Conservation (phyloP, 2,329 filamentous ascomycete genomes). For the Cercospora canescens region DNA sequence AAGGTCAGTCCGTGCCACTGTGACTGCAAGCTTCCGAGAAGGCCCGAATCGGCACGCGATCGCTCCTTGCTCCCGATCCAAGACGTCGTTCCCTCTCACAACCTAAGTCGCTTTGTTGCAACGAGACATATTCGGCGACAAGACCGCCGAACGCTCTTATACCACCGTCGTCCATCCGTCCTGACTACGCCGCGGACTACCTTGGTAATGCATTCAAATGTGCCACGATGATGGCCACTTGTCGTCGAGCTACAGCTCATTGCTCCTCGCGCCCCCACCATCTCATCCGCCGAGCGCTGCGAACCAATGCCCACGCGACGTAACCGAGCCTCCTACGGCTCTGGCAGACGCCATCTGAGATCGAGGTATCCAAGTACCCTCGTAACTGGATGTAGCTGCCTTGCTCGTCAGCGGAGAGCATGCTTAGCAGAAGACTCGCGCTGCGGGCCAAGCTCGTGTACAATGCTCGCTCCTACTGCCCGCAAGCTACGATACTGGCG, state of each 20-base stretch:
- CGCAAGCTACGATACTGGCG: not conserved
- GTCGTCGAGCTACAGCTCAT: not conserved
- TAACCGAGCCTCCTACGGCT: not conserved
- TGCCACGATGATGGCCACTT: not conserved
- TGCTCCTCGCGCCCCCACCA: conserved; percentile 1
- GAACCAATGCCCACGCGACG: conserved; percentile 5
- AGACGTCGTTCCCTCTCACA: not conserved
- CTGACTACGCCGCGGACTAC: not conserved
- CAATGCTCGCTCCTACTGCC: not conserved
- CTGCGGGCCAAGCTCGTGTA: not conserved
- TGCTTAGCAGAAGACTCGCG: not conserved
- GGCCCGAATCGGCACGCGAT: conserved; percentile 1
- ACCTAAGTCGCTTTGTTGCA: not conserved
- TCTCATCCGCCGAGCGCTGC: not conserved
- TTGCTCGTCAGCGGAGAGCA: not conserved
- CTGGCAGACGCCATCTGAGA: conserved; percentile 1
- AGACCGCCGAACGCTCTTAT: not conserved
- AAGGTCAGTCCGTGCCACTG: conserved; percentile 5
- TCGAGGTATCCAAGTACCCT: not conserved
- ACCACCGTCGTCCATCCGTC: not conserved
- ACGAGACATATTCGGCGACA: not conserved
- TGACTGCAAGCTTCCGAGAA: conserved; percentile 5
- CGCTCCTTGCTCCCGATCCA: not conserved
- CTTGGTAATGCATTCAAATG: not conserved
- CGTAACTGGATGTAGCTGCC: not conserved